Evolutionary conservation across 2,329 filamentous ascomycete genomes (phyloP).

Genomic region (Claviceps capensis): DNA sequence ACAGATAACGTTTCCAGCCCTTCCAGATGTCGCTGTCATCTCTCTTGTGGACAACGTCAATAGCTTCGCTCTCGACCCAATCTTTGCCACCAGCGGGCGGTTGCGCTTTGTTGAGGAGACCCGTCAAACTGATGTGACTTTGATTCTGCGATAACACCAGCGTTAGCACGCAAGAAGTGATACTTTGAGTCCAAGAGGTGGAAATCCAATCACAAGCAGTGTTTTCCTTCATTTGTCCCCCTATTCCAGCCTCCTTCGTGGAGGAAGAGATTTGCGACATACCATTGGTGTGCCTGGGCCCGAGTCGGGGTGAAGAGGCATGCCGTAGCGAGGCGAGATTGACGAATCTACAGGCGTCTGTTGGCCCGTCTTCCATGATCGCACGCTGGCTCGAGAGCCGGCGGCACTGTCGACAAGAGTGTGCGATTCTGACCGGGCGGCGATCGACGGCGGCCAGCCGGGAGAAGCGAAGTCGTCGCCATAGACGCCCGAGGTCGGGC

Average conservation of each 20-base stretch:
- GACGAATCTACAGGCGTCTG: constrained; percentile 8
- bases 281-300: constrained; percentile 10
- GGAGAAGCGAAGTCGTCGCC: constrained; percentile 6
- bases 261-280: not conserved
- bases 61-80: constrained; percentile 18
- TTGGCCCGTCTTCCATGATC: constrained; percentile 11
- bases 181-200: too few relatives aligned
- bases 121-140: constrained; percentile 28
- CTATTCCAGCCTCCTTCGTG: too few relatives aligned
- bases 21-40: constrained; percentile 30
- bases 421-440: constrained; percentile 15
- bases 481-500: constrained; percentile 2
- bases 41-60: constrained; percentile 27
- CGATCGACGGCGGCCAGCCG: constrained; percentile 9
- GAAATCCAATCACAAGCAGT: accelerated
- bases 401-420: constrained; percentile 16
- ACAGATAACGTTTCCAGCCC: constrained; percentile 29
- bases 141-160: constrained; percentile 19
- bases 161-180: not conserved
- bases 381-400: constrained; percentile 12
- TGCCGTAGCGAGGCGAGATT: constrained; percentile 5
- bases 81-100: constrained; percentile 19
- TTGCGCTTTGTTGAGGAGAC: constrained; percentile 21
- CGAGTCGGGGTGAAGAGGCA: constrained; percentile 7
- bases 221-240: too few relatives aligned